Conservation (phyloP, 1,284 basidiomycete species). For the Cutaneotrichosporon arboriforme region DNA sequence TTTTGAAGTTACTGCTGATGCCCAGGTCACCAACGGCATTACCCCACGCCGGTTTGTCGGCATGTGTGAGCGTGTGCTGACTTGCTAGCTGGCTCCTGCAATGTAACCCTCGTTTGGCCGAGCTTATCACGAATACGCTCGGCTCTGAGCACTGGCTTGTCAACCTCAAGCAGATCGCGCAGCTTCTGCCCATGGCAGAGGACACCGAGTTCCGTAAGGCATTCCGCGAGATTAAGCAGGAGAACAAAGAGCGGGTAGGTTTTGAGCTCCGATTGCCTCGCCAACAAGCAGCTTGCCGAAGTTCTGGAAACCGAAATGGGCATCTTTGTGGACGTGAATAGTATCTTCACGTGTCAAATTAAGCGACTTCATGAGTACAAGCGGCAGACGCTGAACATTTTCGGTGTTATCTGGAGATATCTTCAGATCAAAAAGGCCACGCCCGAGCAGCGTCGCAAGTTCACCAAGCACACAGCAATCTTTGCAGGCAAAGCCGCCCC, state of each 20-base stretch:
- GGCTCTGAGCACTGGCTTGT: constrained; percentile 75
- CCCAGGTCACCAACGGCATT: constrained; percentile 53
- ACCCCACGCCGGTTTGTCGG: constrained; percentile 27
- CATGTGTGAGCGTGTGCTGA: not conserved
- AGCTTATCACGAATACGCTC: constrained; percentile 74
- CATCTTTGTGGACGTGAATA: constrained; percentile 59
- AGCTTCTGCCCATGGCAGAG: constrained; percentile 56
- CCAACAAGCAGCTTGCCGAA: constrained; percentile 53
- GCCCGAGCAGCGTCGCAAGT: constrained; percentile 68
- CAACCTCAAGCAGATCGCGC: constrained; percentile 39
- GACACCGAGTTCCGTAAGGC: constrained; percentile 66
- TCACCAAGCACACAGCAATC: constrained; percentile 62
- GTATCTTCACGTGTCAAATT: constrained; percentile 87
- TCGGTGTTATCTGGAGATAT: constrained; percentile 79
- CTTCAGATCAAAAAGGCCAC: constrained; percentile 70
- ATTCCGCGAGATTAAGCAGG: constrained; percentile 77
- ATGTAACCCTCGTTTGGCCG: constrained; percentile 80
- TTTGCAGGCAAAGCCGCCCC: constrained; percentile 66
- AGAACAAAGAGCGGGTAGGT: constrained; percentile 67
- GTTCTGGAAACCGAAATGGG: constrained; percentile 71
- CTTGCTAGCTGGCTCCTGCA: constrained; percentile 74
- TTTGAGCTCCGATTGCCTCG: not conserved
- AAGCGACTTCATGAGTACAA: constrained; percentile 73
- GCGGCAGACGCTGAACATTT: constrained; percentile 51
- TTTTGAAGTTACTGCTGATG: not conserved